These are phyloP conservation scores for Dryas alaskensis DNA, from an alignment of 306 rosid species.

Conservation along the genomic window DNA sequence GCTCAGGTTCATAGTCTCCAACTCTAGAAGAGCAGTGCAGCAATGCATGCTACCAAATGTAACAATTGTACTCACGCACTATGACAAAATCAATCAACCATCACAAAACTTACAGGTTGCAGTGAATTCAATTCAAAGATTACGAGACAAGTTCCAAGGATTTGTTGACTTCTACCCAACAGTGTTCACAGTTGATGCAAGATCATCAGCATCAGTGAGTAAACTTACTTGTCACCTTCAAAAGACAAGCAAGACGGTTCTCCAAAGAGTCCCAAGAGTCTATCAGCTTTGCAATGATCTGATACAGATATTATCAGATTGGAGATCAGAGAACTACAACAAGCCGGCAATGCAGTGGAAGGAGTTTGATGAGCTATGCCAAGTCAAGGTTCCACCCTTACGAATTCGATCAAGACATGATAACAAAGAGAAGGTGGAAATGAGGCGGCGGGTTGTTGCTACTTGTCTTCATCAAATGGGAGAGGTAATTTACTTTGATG, in stretches of 20 bases:
- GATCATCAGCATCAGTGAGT: constrained; percentile 82
- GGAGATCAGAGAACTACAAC: constrained; percentile 91
- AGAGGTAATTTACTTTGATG: constrained; percentile 81
- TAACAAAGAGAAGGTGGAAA: constrained; percentile 60
- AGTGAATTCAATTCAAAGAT: constrained; percentile 59
- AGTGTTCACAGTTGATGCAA: constrained; percentile 84
- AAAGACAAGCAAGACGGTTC: constrained; percentile 74
- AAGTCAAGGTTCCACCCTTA: constrained; percentile 59
- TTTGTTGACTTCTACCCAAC: constrained; percentile 84
- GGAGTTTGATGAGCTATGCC: constrained; percentile 83
- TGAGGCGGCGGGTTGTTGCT: constrained; percentile 63
- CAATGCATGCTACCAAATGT: constrained; percentile 88
- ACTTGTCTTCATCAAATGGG: constrained; percentile 89
- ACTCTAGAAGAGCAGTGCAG: constrained; percentile 75
- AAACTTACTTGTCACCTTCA: constrained; percentile 75
- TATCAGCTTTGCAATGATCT: constrained; percentile 92
- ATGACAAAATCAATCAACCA: constrained; percentile 71
- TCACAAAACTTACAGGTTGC: constrained; percentile 64
- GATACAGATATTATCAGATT: constrained; percentile 66
- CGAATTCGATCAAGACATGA: constrained; percentile 79
- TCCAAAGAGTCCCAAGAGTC: constrained; percentile 82
- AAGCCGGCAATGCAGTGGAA: constrained; percentile 95
- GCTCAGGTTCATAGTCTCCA: constrained; percentile 92
- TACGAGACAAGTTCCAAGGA: constrained; percentile 89
- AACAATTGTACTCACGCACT: constrained; percentile 79